phyloP scores from a whole-genome alignment of 1,284 basidiomycete species.

The Sanghuangporus weigelae region DNA sequence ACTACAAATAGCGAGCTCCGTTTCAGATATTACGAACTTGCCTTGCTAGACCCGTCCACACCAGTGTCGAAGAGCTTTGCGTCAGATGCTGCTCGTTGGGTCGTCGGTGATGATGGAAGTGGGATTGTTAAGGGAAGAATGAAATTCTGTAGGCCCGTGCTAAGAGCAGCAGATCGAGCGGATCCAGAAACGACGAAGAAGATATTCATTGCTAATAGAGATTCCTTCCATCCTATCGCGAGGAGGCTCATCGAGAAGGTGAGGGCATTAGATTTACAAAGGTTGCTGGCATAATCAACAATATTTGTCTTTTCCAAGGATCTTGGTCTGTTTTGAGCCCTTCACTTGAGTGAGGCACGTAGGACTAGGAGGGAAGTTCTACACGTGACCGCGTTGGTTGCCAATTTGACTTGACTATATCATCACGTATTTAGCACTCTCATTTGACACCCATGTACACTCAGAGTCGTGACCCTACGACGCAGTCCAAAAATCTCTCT shows the following conservation, averaged over 20 bases:
- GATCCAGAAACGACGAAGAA: conserved; percentile 59
- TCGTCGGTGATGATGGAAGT: conserved; percentile 55
- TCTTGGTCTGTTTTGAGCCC: conserved; percentile 3
- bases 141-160: conserved; percentile 77
- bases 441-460: not conserved
- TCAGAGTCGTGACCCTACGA: conserved; percentile 53
- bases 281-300: not conserved
- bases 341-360: too few species aligned
- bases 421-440: not conserved
- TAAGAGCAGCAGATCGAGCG: conserved; percentile 50
- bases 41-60: conserved; percentile 40
- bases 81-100: conserved; percentile 56
- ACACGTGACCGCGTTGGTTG: not conserved
- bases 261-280: not conserved
- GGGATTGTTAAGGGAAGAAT: conserved; percentile 68
- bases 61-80: conserved; percentile 45
- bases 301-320: not conserved
- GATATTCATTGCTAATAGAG: conserved; percentile 47
- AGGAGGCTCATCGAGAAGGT: conserved; percentile 71
- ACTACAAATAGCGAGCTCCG: conserved; percentile 71
- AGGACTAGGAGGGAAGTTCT: not conserved
- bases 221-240: conserved; percentile 74
- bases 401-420: not conserved
- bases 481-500: conserved; percentile 75
- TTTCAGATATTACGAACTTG: conserved; percentile 64